Percentiles rank a stretch among this genome's conserved stretches.
Evolutionary conservation across 352 stramenopile genomes (phyloP).

Genomic region (Phytophthora fragariae): DNA sequence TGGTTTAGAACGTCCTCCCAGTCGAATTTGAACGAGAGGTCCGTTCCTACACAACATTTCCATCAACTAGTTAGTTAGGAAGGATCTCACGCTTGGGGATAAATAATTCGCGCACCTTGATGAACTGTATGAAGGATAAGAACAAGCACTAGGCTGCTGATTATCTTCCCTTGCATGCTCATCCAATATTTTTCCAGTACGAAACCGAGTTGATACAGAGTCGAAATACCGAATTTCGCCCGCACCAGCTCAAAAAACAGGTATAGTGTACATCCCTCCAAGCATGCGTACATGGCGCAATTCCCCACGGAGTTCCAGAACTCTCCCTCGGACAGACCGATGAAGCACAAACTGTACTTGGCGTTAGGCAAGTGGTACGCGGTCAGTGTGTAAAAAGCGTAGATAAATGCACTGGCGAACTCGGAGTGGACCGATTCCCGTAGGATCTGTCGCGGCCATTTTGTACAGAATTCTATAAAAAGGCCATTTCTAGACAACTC

Average conservation of each 20-base stretch:
- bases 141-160: slow-evolving; percentile 33
- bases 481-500: too few relatives aligned
- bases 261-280: slow-evolving; percentile 29
- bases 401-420: slow-evolving; percentile 30
- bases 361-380: slow-evolving; percentile 21
- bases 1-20: slow-evolving; percentile 3
- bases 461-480: too few relatives aligned
- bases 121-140: slow-evolving; percentile 35
- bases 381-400: slow-evolving; percentile 35
- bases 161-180: slow-evolving; percentile 31
- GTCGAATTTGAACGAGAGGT: slow-evolving; percentile 15
- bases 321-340: slow-evolving; percentile 6
- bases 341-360: slow-evolving; percentile 31
- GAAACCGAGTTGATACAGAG: slow-evolving; percentile 39
- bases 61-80: not conserved
- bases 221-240: slow-evolving; percentile 35
- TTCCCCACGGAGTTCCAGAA: slow-evolving; percentile 15
- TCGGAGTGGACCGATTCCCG: too few relatives aligned
- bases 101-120: slow-evolving; percentile 10
- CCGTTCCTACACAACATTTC: not conserved
- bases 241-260: slow-evolving; percentile 24
- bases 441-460: too few relatives aligned
- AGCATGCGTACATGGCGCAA: slow-evolving; percentile 18
- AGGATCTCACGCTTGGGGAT: not conserved
- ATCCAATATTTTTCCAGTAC: slow-evolving; percentile 47